phyloP scores from a whole-genome alignment of 345 rosid species.

The Linum trigynum region DNA sequence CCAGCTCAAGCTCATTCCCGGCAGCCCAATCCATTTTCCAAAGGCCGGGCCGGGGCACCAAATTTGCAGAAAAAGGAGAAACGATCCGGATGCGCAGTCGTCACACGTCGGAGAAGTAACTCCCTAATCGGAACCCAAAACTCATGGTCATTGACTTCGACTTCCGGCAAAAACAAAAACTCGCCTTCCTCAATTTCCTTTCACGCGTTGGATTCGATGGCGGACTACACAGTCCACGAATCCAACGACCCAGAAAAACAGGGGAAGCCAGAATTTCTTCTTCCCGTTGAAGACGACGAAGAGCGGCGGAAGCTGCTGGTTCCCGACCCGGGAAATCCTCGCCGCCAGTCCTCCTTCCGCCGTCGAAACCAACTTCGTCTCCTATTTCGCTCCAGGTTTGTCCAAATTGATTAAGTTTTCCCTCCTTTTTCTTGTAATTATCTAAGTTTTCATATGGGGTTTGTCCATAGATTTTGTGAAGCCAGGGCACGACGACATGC shows the following conservation, averaged over 20 bases:
- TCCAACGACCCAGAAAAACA: not conserved
- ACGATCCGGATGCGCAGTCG: too few relatives aligned
- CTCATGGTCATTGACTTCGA: too few relatives aligned
- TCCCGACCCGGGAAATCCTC: conserved; percentile 48
- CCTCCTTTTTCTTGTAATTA: not conserved
- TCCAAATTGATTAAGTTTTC: not conserved
- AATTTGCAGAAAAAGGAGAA: too few relatives aligned
- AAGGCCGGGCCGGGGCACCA: too few relatives aligned
- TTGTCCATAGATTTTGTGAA: conserved; percentile 59
- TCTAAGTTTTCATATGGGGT: not conserved
- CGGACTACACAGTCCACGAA: conserved; percentile 4
- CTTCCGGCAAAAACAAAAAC: not conserved
- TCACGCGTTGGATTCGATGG: conserved; percentile 11
- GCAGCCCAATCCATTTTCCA: too few relatives aligned
- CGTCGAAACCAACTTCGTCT: conserved; percentile 54
- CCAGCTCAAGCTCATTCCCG: too few relatives aligned
- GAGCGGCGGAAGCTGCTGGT: conserved; percentile 47
- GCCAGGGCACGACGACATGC: conserved; percentile 82
- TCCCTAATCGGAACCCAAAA: too few relatives aligned
- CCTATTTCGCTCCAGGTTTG: conserved; percentile 72
- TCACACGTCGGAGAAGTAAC: too few relatives aligned
- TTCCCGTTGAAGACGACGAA: conserved; percentile 19
- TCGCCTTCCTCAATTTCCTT: not conserved
- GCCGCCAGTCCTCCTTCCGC: conserved; percentile 56
- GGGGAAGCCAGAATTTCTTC: not conserved